A percentile compares a stretch with the other conserved stretches of the same genome.
Evolutionary conservation across 225 moss, liverwort and hornwort genomes (phyloP).

Genomic region (Marchantia paleacea): DNA sequence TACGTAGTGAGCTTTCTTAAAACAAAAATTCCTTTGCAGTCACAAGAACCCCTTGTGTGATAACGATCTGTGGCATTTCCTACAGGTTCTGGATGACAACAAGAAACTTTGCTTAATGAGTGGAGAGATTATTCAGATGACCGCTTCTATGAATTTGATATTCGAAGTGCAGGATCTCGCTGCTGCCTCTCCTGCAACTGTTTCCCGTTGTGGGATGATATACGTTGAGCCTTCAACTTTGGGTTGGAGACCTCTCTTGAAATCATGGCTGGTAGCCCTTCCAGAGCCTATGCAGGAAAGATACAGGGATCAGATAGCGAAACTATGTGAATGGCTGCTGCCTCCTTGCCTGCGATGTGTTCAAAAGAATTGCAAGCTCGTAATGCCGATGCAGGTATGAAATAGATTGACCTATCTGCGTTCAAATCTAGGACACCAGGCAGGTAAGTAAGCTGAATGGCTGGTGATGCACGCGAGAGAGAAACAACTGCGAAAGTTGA

Average conservation of each 20-base stretch:
- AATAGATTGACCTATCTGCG: not conserved
- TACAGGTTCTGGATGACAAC: slow-evolving; percentile 72
- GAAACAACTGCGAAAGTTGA: no score
- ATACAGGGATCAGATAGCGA: slow-evolving; percentile 63
- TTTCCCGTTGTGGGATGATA: slow-evolving; percentile 87
- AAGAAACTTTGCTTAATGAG: slow-evolving; percentile 83
- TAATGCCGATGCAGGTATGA: slow-evolving; percentile 70
- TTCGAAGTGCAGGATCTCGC: slow-evolving; percentile 92
- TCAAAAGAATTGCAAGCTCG: slow-evolving; percentile 76
- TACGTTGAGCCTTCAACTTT: slow-evolving; percentile 77
- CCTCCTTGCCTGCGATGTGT: slow-evolving; percentile 80
- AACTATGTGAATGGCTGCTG: slow-evolving; percentile 79
- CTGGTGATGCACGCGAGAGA: no score
- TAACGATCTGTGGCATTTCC: no score
- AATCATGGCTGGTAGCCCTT: slow-evolving; percentile 71
- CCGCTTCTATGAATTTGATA: slow-evolving; percentile 71
- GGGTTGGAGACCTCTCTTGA: slow-evolving; percentile 74
- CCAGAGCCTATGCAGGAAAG: slow-evolving; percentile 61
- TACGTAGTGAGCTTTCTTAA: no score
- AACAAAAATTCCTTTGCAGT: no score
- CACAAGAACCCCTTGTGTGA: no score
- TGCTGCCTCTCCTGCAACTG: slow-evolving; percentile 84
- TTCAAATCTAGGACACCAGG: not conserved
- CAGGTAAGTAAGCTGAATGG: not conserved
- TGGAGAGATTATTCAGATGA: slow-evolving; percentile 91